These are phyloP conservation scores for Agastache rugosa DNA, from an alignment of 257 asterid species.

Conservation along the genomic window DNA sequence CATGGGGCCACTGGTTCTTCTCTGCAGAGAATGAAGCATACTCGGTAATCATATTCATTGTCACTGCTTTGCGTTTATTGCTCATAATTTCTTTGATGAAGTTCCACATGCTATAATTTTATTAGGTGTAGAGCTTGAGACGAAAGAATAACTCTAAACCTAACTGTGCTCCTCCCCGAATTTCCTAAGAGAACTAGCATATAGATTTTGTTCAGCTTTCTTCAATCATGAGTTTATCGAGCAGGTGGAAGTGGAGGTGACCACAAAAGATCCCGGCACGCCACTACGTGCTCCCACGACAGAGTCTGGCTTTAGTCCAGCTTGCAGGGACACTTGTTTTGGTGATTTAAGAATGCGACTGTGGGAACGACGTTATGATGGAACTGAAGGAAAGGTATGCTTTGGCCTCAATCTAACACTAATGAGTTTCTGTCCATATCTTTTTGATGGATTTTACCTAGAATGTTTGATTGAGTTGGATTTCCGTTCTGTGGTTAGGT, in stretches of 20 bases:
- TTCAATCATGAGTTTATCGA: slow-evolving; percentile 18
- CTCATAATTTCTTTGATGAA: neutral
- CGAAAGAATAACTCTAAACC: neutral
- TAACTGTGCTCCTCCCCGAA: neutral
- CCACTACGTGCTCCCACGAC: slow-evolving; percentile 95
- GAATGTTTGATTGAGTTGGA: neutral
- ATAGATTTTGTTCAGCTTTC: neutral
- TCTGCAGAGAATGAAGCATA: slow-evolving; percentile 78
- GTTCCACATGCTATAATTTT: neutral
- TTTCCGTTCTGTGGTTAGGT: slow-evolving; percentile 48
- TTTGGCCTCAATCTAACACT: neutral
- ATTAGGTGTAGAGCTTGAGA: neutral
- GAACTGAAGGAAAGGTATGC: slow-evolving; percentile 80
- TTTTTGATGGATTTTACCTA: neutral
- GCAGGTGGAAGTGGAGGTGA: slow-evolving; percentile 87
- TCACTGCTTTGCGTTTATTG: neutral
- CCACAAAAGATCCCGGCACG: slow-evolving; percentile 74
- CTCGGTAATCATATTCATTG: slow-evolving; percentile 48
- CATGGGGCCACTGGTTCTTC: slow-evolving; percentile 90
- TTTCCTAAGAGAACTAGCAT: slow-evolving; percentile 8
- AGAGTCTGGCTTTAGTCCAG: slow-evolving; percentile 88
- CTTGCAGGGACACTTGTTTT: slow-evolving; percentile 86
- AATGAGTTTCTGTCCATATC: neutral
- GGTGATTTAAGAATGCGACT: slow-evolving; percentile 67
- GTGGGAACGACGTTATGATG: slow-evolving; percentile 69